Evolutionary conservation across 305 asterid genomes (phyloP), one percentile per base, ranked within the genome.

Genomic region (Andrographis paniculata): DNA sequence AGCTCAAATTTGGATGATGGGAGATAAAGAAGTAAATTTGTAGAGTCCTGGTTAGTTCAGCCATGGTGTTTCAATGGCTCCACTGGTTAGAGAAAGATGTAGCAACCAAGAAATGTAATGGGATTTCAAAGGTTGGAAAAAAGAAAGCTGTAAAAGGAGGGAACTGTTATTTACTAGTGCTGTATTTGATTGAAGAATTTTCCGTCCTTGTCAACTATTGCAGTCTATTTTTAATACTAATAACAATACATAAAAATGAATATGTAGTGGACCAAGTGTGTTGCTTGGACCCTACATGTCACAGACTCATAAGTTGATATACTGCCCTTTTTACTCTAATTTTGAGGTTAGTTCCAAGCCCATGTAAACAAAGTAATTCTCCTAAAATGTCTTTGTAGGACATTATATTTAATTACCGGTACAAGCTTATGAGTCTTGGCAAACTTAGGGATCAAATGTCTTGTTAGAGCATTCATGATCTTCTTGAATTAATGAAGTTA

Each of bases 141-240:
- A 18, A 47, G 42, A 20, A 36, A n/a, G 17, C 10, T 42, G 14
- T 14, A 53, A n/a, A 62, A 68, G 66, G 62, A 13, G 45, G 56
- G 59, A 55, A 52, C 12, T 59, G 67, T 59, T 13, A 22, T 16
- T 51, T 49, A 40, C 42, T 55, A 40, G 45, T 46, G 49, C 52
- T 55, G 6, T 68, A 51, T 42, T 52, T 48, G 57, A 55, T 55
- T 45, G 56, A 65, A 59, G 42, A 37, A 37, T 37, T 37, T 37
- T n/a, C 6, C 17, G 42, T 37, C 12, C 42, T 13, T 37, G 42
- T 37, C 42, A 37, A 1, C 6, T 37, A 13, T 13, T 17, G 3
- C 14, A 13, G 8, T 9, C 14, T 13, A n/a, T n/a, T n/a, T 5
- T n/a, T 2, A 37, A 5, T 11, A 24, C 8, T 2, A n/a, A 7